Percentiles rank a stretch among this genome's conserved stretches.
Conservation (phyloP, 371 early-diverging fungal genomes). For the Rhizopus delemar region DNA sequence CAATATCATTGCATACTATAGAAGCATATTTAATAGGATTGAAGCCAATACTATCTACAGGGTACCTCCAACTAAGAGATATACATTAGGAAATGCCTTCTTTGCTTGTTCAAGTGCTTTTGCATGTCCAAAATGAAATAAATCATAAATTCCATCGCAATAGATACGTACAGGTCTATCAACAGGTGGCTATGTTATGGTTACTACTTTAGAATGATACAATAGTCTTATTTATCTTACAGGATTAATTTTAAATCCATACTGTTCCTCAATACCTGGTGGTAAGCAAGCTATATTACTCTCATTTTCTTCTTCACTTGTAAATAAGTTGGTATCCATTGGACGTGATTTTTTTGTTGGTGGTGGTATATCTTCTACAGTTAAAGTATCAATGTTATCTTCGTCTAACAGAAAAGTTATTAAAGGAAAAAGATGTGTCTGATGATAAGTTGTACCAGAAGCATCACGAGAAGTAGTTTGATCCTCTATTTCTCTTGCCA, state of each 20-base stretch:
- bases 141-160: constrained; percentile 93
- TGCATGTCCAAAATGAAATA: constrained; percentile 96
- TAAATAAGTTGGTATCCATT: constrained; percentile 6
- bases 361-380: constrained; percentile 3
- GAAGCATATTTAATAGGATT: neutral
- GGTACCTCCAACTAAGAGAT: constrained; percentile 87
- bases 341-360: constrained; percentile 20
- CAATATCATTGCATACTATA: constrained; percentile 79
- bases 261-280: constrained; percentile 29
- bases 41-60: neutral
- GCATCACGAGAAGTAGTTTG: constrained; percentile 35
- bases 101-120: constrained; percentile 93
- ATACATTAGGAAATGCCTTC: constrained; percentile 83
- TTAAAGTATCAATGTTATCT: constrained; percentile 28
- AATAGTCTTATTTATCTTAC: constrained; percentile 8
- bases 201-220: neutral
- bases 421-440: no score
- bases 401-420: constrained; percentile 17
- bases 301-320: constrained; percentile 20
- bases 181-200: constrained; percentile 55
- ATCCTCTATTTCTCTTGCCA: constrained; percentile 1
- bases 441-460: constrained; percentile 19
- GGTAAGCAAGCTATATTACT: constrained; percentile 16
- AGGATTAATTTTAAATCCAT: constrained; percentile 34
- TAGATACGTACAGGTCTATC: constrained; percentile 84